Base-by-base conservation (phyloP, 768 basidiomycete species). In the Pisolithus sp. region DNA sequence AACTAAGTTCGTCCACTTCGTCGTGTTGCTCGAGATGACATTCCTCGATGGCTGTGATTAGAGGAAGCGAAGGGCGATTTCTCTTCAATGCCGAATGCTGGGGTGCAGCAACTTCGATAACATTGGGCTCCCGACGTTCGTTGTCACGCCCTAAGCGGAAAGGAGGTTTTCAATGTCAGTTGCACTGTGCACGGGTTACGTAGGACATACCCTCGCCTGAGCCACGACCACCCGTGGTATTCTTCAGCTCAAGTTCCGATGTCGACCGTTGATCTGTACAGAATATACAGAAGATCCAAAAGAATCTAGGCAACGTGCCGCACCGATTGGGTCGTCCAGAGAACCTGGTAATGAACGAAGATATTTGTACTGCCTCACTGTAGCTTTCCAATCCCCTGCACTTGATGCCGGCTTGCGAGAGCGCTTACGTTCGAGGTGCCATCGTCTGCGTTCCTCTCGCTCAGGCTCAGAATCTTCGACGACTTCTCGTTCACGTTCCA, bases 401-500 rank as follows among this genome's bases (percentile, higher is more conserved):
- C 26, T 44, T 18, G 26, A 4, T 10, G 48, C 12, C 17, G 40
- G 17, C 3, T 15, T 36, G 26, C 38, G 40, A 26, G 12, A 10
- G 30, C 30, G 24, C 8, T 37, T 24, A 5, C n/a, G 17, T 26
- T 52, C 37, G 24, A 5, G 17, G 5, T n/a, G 30, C 44, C 41
- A 45, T 36, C 52, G 49, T 34, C 64, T 66, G 46, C 60, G 57
- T 63, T 70, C 69, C 57, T 79, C 76, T 51, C 83, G 72, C 62
- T 88, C 86, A 18, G 84, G 85, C 63, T 87, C 86, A 0, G 85
- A 87, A 66, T 89, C 86, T 26, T 79, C 81, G 4, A 86, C 76
- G 30, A 79, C 56, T 51, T 81, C 80, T 8, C 13, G 31, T 26
- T 52, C 54, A n/a, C 51, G 49, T 12, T 31, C 39, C 17, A 21